These are phyloP conservation scores for Moricandia moricandioides DNA, from an alignment of 345 rosid species.

Conservation along the genomic window DNA sequence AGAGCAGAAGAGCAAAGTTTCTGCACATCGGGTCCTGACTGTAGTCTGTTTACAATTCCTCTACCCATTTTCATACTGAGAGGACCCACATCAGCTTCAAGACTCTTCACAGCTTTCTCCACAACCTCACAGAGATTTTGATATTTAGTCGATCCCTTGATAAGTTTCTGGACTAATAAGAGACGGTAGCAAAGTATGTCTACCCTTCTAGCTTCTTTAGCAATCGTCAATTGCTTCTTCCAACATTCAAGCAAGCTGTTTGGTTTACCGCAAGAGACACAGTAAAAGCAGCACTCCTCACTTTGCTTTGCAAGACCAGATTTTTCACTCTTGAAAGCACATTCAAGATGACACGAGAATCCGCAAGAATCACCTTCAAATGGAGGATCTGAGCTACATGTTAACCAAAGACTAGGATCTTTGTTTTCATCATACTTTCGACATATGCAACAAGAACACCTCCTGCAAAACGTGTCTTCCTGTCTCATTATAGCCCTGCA, in stretches of 20 bases:
- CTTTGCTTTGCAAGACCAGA: constrained; percentile 46
- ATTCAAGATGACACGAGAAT: constrained; percentile 67
- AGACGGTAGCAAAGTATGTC: constrained; percentile 69
- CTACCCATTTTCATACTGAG: constrained; percentile 67
- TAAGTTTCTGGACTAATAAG: constrained; percentile 55
- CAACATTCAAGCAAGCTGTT: constrained; percentile 63
- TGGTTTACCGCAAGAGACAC: constrained; percentile 61
- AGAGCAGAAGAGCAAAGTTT: constrained; percentile 64
- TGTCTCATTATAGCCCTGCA: constrained; percentile 53
- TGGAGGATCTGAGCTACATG: constrained; percentile 57
- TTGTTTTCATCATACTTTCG: constrained; percentile 72
- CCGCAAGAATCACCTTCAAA: constrained; percentile 56
- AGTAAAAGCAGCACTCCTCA: constrained; percentile 57
- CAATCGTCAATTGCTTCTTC: constrained; percentile 67
- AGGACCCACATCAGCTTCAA: constrained; percentile 70
- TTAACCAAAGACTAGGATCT: constrained; percentile 84
- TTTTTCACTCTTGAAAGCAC: constrained; percentile 58
- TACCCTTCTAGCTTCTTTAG: constrained; percentile 82
- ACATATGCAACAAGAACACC: constrained; percentile 87
- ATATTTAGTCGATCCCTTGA: constrained; percentile 47
- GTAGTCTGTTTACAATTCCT: constrained; percentile 75
- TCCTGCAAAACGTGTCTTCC: constrained; percentile 60
- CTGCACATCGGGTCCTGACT: constrained; percentile 72
- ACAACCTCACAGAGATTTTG: constrained; percentile 43
- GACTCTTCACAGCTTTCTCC: constrained; percentile 49